These are phyloP conservation scores for Aspergillus saccharolyticus DNA, from an alignment of 495 filamentous ascomycete species.

Conservation along the genomic window DNA sequence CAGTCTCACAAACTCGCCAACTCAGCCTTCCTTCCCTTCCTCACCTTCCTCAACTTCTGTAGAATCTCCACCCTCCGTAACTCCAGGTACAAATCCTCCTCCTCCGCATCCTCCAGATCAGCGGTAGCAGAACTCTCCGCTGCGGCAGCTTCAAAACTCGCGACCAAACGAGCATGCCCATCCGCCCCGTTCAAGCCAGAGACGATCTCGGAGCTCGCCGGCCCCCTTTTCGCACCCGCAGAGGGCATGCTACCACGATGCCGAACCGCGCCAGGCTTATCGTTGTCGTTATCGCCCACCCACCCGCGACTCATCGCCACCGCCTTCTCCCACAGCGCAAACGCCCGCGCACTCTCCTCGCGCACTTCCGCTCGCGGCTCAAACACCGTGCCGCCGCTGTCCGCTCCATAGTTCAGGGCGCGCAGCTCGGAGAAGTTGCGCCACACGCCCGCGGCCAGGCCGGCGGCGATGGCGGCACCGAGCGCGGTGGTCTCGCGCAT, in stretches of 20 bases:
- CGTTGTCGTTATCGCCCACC: constrained; percentile 28
- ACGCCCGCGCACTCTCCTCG: constrained; percentile 59
- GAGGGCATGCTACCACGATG: too few relatives aligned
- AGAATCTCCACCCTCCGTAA: constrained; percentile 38
- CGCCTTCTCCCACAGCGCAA: constrained; percentile 74
- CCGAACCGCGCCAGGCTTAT: too few relatives aligned
- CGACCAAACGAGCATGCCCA: too few relatives aligned
- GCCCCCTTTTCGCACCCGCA: too few relatives aligned
- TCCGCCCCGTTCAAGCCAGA: too few relatives aligned
- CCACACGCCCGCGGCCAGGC: constrained; percentile 82
- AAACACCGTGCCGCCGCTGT: constrained; percentile 70
- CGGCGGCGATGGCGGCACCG: constrained; percentile 91
- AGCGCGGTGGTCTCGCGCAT: constrained; percentile 95
- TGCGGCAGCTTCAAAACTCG: too few relatives aligned
- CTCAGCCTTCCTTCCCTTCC: constrained; percentile 23
- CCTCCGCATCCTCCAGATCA: constrained; percentile 36
- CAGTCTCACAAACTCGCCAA: neutral
- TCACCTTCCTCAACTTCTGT: constrained; percentile 35
- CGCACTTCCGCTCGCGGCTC: constrained; percentile 54
- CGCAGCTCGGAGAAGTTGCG: constrained; percentile 71
- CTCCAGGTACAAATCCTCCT: constrained; percentile 39
- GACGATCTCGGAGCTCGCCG: too few relatives aligned
- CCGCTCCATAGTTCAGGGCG: constrained; percentile 67
- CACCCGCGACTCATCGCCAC: constrained; percentile 85
- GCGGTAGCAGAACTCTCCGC: neutral